Conservation (phyloP, 179 eudicot species). For the Carnegiea gigantea region DNA sequence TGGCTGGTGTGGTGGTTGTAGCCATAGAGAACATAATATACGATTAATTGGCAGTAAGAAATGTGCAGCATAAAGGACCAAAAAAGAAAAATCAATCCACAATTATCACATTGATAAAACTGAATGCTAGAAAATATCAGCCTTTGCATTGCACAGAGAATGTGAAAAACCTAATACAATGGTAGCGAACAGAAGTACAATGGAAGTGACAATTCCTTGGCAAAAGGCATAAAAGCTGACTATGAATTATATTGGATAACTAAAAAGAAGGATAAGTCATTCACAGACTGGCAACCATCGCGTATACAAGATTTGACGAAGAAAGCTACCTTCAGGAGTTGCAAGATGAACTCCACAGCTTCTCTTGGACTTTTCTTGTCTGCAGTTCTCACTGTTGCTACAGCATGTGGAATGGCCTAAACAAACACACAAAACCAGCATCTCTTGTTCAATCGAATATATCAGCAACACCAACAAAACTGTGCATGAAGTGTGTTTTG, state of each 20-base stretch:
- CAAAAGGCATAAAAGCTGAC: not conserved
- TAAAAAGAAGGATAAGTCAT: not conserved
- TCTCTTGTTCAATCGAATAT: constrained; percentile 1
- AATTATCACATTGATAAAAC: not conserved
- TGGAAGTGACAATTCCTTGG: not conserved
- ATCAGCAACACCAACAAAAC: not conserved
- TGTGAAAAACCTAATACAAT: not conserved
- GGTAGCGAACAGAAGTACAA: not conserved
- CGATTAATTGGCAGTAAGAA: not conserved
- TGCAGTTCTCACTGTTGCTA: constrained; percentile 78
- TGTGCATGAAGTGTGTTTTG: not conserved
- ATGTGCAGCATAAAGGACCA: not conserved
- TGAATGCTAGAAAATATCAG: not conserved
- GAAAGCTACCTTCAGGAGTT: constrained; percentile 73
- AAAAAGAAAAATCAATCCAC: not conserved
- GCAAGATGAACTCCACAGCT: constrained; percentile 95
- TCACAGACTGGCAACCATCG: not conserved
- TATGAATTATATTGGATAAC: not conserved
- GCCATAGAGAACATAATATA: not conserved
- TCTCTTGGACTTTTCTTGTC: constrained; percentile 91
- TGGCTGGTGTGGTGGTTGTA: not conserved
- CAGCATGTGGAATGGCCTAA: constrained; percentile 92
- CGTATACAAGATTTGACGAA: not conserved
- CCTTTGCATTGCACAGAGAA: not conserved
- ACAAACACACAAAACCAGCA: constrained; percentile 18